Evolutionary conservation across 2,329 filamentous ascomycete genomes (phyloP).

Genomic region (Diaporthe sp.): DNA sequence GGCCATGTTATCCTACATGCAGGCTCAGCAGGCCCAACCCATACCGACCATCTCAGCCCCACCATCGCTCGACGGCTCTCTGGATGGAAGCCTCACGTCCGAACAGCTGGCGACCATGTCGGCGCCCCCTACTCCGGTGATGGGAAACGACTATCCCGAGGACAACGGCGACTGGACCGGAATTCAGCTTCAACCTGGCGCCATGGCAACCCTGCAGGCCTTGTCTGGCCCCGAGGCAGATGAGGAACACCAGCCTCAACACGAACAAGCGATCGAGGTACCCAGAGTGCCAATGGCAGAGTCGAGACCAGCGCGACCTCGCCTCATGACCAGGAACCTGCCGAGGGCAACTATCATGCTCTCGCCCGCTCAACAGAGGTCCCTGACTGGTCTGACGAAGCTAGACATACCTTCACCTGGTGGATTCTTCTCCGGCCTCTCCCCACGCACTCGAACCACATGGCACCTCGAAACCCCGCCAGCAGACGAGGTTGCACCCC

Average conservation of each 20-base stretch:
- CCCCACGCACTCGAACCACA: constrained; percentile 78
- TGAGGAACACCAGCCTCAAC: constrained; percentile 68
- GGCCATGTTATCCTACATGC: constrained; percentile 77
- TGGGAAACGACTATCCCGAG: constrained; percentile 65
- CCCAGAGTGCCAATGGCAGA: constrained; percentile 56
- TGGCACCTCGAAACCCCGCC: constrained; percentile 75
- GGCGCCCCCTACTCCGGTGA: constrained; percentile 84
- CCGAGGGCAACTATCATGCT: constrained; percentile 45
- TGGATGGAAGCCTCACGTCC: constrained; percentile 89
- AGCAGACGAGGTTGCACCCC: constrained; percentile 64
- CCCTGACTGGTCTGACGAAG: constrained; percentile 78
- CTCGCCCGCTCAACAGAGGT: constrained; percentile 64
- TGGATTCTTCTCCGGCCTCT: constrained; percentile 90
- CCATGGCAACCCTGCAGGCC: constrained; percentile 82
- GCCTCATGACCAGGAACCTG: constrained; percentile 57
- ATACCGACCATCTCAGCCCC: constrained; percentile 82
- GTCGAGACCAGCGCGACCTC: constrained; percentile 64
- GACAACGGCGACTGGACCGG: constrained; percentile 76
- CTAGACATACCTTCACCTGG: constrained; percentile 92
- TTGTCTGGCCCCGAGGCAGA: constrained; percentile 68
- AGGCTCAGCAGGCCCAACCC: constrained; percentile 68
- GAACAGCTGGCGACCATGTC: constrained; percentile 88
- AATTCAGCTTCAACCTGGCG: constrained; percentile 80
- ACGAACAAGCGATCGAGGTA: constrained; percentile 66
- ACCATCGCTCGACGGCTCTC: constrained; percentile 89